Evolutionary conservation across 1,139 yeast species (phyloP).

Genomic region (Candida sp.): DNA sequence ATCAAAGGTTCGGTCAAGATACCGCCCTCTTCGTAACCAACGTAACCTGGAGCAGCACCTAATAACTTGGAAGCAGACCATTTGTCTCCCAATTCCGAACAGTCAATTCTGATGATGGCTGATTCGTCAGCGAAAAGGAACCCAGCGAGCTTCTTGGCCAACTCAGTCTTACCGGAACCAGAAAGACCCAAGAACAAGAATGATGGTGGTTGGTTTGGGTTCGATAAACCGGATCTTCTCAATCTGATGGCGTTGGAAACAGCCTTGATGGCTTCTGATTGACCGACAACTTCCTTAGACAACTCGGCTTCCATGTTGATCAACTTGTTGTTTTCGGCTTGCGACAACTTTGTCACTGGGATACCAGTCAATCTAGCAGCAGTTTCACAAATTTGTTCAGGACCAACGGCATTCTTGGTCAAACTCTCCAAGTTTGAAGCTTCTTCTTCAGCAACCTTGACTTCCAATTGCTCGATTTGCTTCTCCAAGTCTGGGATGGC

Average conservation of each 20-base stretch:
- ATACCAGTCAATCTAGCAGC: conserved; percentile 98
- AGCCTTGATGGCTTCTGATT: conserved; percentile 94
- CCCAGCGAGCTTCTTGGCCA: conserved; percentile 96
- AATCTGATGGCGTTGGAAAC: conserved; percentile 95
- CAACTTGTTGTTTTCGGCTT: conserved; percentile 92
- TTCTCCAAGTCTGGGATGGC: conserved; percentile 93
- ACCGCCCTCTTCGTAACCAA: conserved; percentile 99
- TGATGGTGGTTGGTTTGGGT: conserved; percentile 96
- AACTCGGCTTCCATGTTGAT: conserved; percentile 93
- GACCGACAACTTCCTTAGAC: conserved; percentile 90
- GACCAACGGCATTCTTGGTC: conserved; percentile 87
- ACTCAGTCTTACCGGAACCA: conserved; percentile 98
- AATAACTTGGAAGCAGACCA: conserved; percentile 93
- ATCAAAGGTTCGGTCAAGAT: conserved; percentile 89
- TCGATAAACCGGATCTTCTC: conserved; percentile 94
- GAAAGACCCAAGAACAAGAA: conserved; percentile 94
- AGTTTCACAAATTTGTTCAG: conserved; percentile 95
- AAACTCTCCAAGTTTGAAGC: conserved; percentile 65
- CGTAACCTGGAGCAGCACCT: conserved; percentile 99
- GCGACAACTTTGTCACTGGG: conserved; percentile 96
- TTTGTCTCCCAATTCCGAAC: conserved; percentile 95
- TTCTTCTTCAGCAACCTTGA: conserved; percentile 75
- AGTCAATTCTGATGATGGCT: conserved; percentile 97
- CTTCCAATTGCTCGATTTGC: conserved; percentile 77
- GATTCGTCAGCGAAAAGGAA: conserved; percentile 95